These are phyloP conservation scores for Scheffersomyces cryptocercus DNA, from an alignment of 1,139 yeast genomes.

Conservation along the genomic window DNA sequence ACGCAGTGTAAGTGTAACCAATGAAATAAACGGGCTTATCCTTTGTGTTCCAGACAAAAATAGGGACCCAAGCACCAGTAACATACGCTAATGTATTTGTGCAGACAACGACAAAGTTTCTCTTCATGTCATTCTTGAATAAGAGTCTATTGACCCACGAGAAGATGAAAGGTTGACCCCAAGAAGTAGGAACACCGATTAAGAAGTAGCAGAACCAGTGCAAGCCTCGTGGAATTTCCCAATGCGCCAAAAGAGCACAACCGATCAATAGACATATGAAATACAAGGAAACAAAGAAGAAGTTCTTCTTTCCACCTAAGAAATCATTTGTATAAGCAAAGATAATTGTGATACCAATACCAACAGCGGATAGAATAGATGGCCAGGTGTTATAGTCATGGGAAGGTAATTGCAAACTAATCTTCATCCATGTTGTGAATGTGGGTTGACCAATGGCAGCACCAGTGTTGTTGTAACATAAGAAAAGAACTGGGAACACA, in stretches of 20 bases:
- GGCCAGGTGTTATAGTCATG: slow-evolving; percentile 50
- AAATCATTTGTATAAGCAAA: slow-evolving; percentile 46
- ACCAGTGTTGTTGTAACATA: slow-evolving; percentile 51
- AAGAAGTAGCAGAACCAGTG: slow-evolving; percentile 53
- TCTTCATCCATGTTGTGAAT: slow-evolving; percentile 56
- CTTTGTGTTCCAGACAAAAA: slow-evolving; percentile 28
- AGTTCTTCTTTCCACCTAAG: slow-evolving; percentile 43
- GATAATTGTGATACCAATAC: slow-evolving; percentile 40
- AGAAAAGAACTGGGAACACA: slow-evolving; percentile 49
- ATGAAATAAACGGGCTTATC: slow-evolving; percentile 33
- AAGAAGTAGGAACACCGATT: slow-evolving; percentile 46
- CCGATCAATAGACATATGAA: slow-evolving; percentile 42
- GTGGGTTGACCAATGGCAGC: slow-evolving; percentile 48
- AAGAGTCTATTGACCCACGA: slow-evolving; percentile 25
- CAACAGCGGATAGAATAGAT: slow-evolving; percentile 44
- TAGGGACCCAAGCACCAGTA: slow-evolving; percentile 26
- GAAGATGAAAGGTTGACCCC: slow-evolving; percentile 26
- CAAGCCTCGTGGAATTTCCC: slow-evolving; percentile 48
- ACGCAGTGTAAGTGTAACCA: slow-evolving; percentile 26
- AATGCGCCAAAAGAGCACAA: slow-evolving; percentile 41
- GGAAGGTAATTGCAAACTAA: slow-evolving; percentile 37
- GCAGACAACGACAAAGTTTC: slow-evolving; percentile 23
- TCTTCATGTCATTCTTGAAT: slow-evolving; percentile 22
- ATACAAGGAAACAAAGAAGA: slow-evolving; percentile 33
- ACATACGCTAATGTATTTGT: slow-evolving; percentile 26